Conservation (phyloP, 116 monocot species). For the Zostera marina region DNA sequence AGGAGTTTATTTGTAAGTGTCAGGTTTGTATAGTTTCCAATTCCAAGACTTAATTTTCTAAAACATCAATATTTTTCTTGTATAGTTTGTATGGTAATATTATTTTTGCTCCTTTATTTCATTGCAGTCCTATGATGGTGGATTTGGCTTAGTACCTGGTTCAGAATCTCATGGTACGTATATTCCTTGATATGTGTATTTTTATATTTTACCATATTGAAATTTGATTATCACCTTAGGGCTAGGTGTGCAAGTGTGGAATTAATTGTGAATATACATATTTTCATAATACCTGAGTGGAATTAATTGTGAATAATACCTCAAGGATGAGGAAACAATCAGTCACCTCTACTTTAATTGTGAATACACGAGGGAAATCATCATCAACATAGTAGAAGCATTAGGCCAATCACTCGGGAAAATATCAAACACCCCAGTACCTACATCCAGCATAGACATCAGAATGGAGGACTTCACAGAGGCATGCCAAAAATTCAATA, state of each 20-base stretch:
- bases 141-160: constrained; percentile 85
- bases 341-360: no score
- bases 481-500: no score
- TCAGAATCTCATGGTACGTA: constrained; percentile 97
- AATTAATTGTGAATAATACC: no score
- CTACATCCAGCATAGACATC: no score
- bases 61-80: background rate
- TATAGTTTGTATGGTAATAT: background rate
- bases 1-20: constrained; percentile 59
- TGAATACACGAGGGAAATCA: no score
- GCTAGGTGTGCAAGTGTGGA: background rate
- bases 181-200: background rate
- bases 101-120: background rate
- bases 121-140: constrained; percentile 95
- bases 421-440: no score
- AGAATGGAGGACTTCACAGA: no score
- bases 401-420: no score
- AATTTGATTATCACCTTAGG: background rate
- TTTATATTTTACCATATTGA: background rate
- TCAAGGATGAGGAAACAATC: no score
- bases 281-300: background rate
- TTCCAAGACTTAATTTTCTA: background rate
- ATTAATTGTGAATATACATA: background rate
- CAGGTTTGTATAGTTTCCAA: constrained; percentile 33
- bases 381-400: no score